Percentiles rank a stretch among this genome's conserved stretches.
Evolutionary conservation across 306 rosid species (phyloP).

Genomic region (Dalbergia cultrata): DNA sequence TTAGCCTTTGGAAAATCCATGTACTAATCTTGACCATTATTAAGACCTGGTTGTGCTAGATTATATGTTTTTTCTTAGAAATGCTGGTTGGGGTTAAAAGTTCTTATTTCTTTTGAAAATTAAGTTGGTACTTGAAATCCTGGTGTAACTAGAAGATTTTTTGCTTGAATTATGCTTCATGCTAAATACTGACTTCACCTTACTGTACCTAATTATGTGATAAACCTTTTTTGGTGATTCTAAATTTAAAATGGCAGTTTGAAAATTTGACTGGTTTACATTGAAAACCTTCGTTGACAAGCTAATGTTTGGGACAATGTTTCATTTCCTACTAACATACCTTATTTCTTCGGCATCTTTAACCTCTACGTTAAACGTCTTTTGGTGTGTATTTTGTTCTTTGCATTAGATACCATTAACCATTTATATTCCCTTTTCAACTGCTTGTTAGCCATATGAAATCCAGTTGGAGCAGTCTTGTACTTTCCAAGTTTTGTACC

Average conservation of each 20-base stretch:
- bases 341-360: too few species aligned
- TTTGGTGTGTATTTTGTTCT: too few species aligned
- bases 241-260: too few species aligned
- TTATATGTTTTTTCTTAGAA: slow-evolving; percentile 8
- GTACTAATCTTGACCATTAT: slow-evolving; percentile 22
- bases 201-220: neutral
- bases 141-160: neutral
- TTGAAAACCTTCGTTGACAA: too few species aligned
- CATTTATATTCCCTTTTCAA: neutral
- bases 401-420: too few species aligned
- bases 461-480: too few species aligned
- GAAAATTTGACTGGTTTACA: neutral
- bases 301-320: too few species aligned
- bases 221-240: too few species aligned
- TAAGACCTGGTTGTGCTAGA: neutral
- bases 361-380: too few species aligned
- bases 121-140: neutral
- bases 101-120: slow-evolving; percentile 3
- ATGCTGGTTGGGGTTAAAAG: neutral
- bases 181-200: neutral
- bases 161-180: slow-evolving; percentile 1
- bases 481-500: too few species aligned
- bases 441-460: neutral
- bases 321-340: too few species aligned
- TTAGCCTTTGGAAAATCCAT: neutral